Evolutionary conservation across 495 filamentous ascomycete species (phyloP).

Genomic region (Podospora conica): DNA sequence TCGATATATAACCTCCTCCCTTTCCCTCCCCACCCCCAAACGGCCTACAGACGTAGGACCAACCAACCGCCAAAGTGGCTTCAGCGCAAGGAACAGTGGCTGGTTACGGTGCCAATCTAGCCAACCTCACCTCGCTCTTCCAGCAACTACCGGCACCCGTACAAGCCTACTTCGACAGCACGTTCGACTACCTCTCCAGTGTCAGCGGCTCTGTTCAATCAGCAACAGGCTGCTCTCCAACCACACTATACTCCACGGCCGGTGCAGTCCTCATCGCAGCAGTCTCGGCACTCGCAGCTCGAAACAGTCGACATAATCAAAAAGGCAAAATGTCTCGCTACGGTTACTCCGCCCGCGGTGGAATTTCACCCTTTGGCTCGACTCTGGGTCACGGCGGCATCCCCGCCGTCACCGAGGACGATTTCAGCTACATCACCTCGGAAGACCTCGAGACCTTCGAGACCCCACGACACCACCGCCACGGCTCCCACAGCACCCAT

Average conservation of each 20-base stretch:
- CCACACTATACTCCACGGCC: conserved; percentile 39
- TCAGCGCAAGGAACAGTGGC: conserved; percentile 42
- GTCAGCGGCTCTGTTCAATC: conserved; percentile 50
- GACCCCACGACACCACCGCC: conserved; percentile 29
- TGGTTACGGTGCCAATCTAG: conserved; percentile 45
- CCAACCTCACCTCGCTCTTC: conserved; percentile 38
- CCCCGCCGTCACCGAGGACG: conserved; percentile 64
- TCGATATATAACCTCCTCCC: conserved; percentile 17
- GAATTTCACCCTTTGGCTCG: conserved; percentile 51
- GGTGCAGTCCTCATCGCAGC: conserved; percentile 41
- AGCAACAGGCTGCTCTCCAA: conserved; percentile 43
- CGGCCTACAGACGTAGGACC: conserved; percentile 38
- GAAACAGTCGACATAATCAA: conserved; percentile 27
- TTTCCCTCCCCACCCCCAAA: conserved; percentile 22
- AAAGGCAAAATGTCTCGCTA: conserved; percentile 55
- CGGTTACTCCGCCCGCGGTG: conserved; percentile 49
- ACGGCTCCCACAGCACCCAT: conserved; percentile 31
- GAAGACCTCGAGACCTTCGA: conserved; percentile 51
- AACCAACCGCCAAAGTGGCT: conserved; percentile 49
- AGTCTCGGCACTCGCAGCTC: conserved; percentile 43
- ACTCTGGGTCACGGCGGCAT: conserved; percentile 39
- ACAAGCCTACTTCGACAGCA: conserved; percentile 43
- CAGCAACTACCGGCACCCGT: conserved; percentile 34
- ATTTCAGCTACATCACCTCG: conserved; percentile 76
- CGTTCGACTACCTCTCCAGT: conserved; percentile 42